Evolutionary conservation across 768 basidiomycete species (phyloP).

Genomic region (Mrakia gelida): DNA sequence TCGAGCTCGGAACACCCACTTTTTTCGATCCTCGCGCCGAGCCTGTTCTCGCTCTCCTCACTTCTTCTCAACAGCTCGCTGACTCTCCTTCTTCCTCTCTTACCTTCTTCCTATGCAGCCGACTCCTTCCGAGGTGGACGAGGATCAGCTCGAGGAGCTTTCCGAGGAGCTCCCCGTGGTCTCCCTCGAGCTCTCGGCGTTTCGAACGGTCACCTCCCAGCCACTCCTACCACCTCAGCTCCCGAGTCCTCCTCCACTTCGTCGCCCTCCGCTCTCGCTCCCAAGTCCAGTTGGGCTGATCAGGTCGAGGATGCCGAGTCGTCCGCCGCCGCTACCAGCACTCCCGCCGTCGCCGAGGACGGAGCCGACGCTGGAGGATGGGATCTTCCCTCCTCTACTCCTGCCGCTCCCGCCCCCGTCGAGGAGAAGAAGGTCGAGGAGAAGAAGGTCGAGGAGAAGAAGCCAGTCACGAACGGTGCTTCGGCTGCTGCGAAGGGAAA

Average conservation of each 20-base stretch:
- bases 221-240: constrained; percentile 7
- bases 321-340: background rate
- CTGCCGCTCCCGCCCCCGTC: constrained; percentile 26
- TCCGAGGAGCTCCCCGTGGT: constrained; percentile 43
- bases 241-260: constrained; percentile 6
- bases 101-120: background rate
- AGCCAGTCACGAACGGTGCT: constrained; percentile 8
- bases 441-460: constrained; percentile 19
- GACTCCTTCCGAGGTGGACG: constrained; percentile 40
- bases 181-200: constrained; percentile 36
- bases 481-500: constrained; percentile 31
- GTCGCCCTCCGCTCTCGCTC: background rate
- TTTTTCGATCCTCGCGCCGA: background rate
- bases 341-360: constrained; percentile 6
- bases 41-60: background rate
- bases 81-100: background rate
- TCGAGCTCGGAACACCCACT: background rate
- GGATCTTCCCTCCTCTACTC: constrained; percentile 20
- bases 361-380: constrained; percentile 26
- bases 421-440: constrained; percentile 22
- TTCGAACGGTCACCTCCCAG: constrained; percentile 16
- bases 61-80: background rate
- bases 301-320: constrained; percentile 14
- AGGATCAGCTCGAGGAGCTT: constrained; percentile 41
- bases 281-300: constrained; percentile 3